Evolutionary conservation across 192 early-diverging fungal species (phyloP), one percentile per base, ranked within the genome.

Genomic region (Umbelopsis ramanniana): DNA sequence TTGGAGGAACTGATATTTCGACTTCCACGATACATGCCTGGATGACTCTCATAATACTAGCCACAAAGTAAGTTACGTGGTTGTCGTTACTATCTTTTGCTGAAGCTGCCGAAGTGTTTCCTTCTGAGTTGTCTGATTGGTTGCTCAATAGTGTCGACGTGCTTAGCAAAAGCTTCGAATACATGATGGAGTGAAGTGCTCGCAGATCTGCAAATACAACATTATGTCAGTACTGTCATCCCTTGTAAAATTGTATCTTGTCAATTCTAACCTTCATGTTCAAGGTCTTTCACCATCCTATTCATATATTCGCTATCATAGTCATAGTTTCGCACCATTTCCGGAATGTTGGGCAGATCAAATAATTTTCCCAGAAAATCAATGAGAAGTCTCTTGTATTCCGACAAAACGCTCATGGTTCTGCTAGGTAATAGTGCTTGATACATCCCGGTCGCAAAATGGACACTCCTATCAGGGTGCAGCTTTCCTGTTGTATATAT

Each of bases 11-110:
- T 1, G 33, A 12, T 11, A 17, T 37, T 38, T 37, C 3, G 10
- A 17, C 12, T 33, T 50, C 24, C 15, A 19, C 15, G 15, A n/a
- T n/a, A 4, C 26, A n/a, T 63, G 37, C 57, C 29, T 63, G 57
- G 2, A 63, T 63, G 2, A 63, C 57, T 37, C 57, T 63, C 57
- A 63, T 63, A 19, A 63, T 63, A 37, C 57, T 63, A 19, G 57
- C 26, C 5, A 63, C 57, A 38, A 63, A 63, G 17, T 63, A 63
- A 8, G 19, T 19, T 37, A 29, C 57, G 15, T 63, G 29, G 57
- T 63, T 63, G 35, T 63, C 14, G 7, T 37, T 15, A 19, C 35
- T 17, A 15, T 63, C 29, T 37, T 2, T 33, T 1, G 2, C 14
- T 12, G 35, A 63, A 26, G 22, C 26, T 54, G 53, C 7, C 6